Percentiles rank a stretch among this genome's conserved stretches.
Evolutionary conservation across 2,329 filamentous ascomycete genomes (phyloP).

Genomic region (Cladosporium sp.): DNA sequence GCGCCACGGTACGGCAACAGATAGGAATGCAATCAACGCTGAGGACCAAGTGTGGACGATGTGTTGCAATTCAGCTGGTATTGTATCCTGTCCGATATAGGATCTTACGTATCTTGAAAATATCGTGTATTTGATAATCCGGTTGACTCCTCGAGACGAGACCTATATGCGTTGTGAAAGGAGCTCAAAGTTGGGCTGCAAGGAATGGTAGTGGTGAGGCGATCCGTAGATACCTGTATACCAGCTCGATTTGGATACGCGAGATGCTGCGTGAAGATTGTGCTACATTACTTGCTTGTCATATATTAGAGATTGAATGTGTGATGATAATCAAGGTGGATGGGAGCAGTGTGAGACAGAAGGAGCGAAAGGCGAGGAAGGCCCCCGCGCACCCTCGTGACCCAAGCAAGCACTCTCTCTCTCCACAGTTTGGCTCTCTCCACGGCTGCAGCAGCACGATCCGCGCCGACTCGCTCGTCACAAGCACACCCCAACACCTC

Average conservation of each 20-base stretch:
- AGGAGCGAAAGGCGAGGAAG: not conserved
- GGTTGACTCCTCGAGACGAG: not conserved
- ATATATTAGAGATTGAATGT: not conserved
- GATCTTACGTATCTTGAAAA: not conserved
- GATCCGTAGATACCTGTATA: not conserved
- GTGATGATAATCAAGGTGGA: not conserved
- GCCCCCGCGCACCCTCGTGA: not conserved
- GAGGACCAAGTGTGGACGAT: not conserved
- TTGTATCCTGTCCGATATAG: not conserved
- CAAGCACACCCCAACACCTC: not conserved
- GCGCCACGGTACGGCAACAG: not conserved
- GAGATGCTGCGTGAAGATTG: not conserved
- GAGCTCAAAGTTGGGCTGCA: not conserved
- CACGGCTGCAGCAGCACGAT: conserved; percentile 1
- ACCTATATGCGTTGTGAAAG: not conserved
- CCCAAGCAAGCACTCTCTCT: not conserved
- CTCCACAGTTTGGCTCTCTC: conserved; percentile 6
- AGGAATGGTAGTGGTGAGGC: not conserved
- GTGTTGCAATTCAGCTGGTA: not conserved
- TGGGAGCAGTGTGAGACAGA: not conserved
- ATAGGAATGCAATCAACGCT: not conserved
- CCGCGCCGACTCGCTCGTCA: conserved; percentile 5
- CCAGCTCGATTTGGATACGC: not conserved
- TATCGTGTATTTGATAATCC: not conserved
- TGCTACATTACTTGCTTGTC: not conserved